Percentiles rank a stretch among this genome's conserved stretches.
Conservation (phyloP, 179 eudicot species). For the Amaranthus tricolor region DNA sequence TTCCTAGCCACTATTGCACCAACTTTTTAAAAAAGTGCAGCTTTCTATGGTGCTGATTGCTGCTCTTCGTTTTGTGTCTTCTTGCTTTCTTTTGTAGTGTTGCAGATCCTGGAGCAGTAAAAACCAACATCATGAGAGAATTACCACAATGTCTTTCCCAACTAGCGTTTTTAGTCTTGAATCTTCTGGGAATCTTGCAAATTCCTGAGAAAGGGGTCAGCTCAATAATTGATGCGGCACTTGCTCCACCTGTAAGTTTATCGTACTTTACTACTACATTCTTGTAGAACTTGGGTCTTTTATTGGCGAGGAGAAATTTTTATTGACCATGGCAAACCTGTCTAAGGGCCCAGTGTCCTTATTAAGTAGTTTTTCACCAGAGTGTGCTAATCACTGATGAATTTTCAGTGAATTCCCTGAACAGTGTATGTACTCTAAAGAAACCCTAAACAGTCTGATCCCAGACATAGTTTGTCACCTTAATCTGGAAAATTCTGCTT, state of each 20-base stretch:
- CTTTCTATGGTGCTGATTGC: slow-evolving; percentile 5
- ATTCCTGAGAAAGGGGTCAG: slow-evolving; percentile 54
- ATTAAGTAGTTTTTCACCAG: background rate
- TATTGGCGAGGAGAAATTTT: background rate
- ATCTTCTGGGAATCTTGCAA: slow-evolving; percentile 64
- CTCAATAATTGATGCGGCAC: slow-evolving; percentile 79
- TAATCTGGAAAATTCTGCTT: too few species aligned
- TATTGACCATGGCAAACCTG: background rate
- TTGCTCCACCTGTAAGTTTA: slow-evolving; percentile 72
- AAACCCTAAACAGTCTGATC: background rate
- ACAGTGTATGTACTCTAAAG: background rate
- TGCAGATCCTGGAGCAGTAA: slow-evolving; percentile 85
- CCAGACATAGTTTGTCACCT: background rate
- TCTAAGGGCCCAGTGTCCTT: background rate
- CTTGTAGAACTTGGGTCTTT: slow-evolving; percentile 4
- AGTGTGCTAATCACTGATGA: background rate
- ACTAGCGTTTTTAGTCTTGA: slow-evolving; percentile 46
- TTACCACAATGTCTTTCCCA: slow-evolving; percentile 51
- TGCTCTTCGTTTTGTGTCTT: slow-evolving; percentile 7
- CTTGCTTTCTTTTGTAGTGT: slow-evolving; percentile 43
- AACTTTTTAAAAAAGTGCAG: background rate
- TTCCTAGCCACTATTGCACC: background rate
- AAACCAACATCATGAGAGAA: slow-evolving; percentile 86
- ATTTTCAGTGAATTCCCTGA: background rate
- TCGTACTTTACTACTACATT: slow-evolving; percentile 6